Evolutionary conservation across 177 flowering plant species (phyloP).

Genomic region (Vitis hybrid): DNA sequence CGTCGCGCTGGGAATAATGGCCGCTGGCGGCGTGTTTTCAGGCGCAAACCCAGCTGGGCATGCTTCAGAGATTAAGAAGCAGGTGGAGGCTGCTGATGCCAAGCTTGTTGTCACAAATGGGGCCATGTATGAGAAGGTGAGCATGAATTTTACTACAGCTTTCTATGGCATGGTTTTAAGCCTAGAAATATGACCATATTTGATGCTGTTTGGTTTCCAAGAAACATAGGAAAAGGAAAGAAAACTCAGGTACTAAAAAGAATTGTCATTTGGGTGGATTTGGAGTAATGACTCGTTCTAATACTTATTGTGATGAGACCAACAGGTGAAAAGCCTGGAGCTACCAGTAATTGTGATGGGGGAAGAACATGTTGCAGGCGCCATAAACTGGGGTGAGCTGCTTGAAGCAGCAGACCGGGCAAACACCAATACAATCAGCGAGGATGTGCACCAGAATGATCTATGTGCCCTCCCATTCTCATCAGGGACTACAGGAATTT

Average conservation of each 20-base stretch:
- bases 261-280: too few relatives aligned
- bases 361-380: conserved; percentile 49
- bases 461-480: conserved; percentile 96
- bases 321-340: conserved; percentile 62
- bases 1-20: conserved; percentile 88
- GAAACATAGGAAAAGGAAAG: too few relatives aligned
- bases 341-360: conserved; percentile 67
- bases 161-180: not conserved
- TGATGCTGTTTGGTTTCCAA: too few relatives aligned
- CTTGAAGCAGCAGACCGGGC: conserved; percentile 72
- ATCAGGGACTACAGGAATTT: conserved; percentile 91
- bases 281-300: too few relatives aligned
- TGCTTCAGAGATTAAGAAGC: conserved; percentile 77
- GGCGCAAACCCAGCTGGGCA: conserved; percentile 82
- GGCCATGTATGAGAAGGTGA: conserved; percentile 69
- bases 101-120: conserved; percentile 65
- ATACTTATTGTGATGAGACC: not conserved
- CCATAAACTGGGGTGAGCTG: conserved; percentile 67
- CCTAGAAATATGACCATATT: too few relatives aligned
- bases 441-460: conserved; percentile 51
- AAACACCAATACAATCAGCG: conserved; percentile 17
- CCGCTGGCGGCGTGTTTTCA: conserved; percentile 91
- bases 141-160: not conserved
- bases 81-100: conserved; percentile 75
- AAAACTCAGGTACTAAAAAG: too few relatives aligned